These are phyloP conservation scores for Rhizophagus prolifer DNA, from an alignment of 192 early-diverging fungal genomes.

Conservation along the genomic window DNA sequence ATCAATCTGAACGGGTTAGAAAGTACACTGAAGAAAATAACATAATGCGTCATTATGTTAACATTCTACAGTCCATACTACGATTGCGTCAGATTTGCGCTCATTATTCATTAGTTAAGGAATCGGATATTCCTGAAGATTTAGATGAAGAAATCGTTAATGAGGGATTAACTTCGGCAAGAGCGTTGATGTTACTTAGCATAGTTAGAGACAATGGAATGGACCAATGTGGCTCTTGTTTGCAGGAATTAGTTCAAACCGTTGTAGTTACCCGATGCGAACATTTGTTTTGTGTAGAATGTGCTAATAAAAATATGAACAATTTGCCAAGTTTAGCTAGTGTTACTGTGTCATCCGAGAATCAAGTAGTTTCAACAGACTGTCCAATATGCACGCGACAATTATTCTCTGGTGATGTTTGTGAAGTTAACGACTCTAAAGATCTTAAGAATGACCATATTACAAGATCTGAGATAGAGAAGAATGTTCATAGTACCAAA, in stretches of 20 bases:
- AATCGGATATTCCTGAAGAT: slow-evolving; percentile 25
- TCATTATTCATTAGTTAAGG: slow-evolving; percentile 40
- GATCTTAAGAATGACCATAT: slow-evolving; percentile 40
- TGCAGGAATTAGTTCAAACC: slow-evolving; percentile 27
- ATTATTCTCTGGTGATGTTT: slow-evolving; percentile 39
- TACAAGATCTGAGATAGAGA: slow-evolving; percentile 14
- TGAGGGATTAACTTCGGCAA: slow-evolving; percentile 34
- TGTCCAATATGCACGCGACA: slow-evolving; percentile 47
- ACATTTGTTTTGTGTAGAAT: slow-evolving; percentile 43
- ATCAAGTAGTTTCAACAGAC: slow-evolving; percentile 30
- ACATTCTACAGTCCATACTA: slow-evolving; percentile 57
- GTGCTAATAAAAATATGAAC: slow-evolving; percentile 35
- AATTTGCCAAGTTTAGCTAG: slow-evolving; percentile 28
- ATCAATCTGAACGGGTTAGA: slow-evolving; percentile 59
- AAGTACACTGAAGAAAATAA: slow-evolving; percentile 60
- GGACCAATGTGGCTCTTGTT: slow-evolving; percentile 41
- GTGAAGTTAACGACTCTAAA: slow-evolving; percentile 48
- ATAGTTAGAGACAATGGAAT: slow-evolving; percentile 39
- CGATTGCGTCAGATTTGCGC: slow-evolving; percentile 44
- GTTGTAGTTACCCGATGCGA: slow-evolving; percentile 40
- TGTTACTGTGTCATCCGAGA: slow-evolving; percentile 33
- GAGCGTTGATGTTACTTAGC: slow-evolving; percentile 32
- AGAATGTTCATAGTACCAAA: slow-evolving; percentile 46
- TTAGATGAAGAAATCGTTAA: slow-evolving; percentile 33
- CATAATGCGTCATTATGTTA: slow-evolving; percentile 68